Percentiles rank a stretch among this genome's conserved stretches.
These are phyloP conservation scores for Eurotiales sp. DNA, from an alignment of 2,329 filamentous ascomycete genomes.

Conservation along the genomic window DNA sequence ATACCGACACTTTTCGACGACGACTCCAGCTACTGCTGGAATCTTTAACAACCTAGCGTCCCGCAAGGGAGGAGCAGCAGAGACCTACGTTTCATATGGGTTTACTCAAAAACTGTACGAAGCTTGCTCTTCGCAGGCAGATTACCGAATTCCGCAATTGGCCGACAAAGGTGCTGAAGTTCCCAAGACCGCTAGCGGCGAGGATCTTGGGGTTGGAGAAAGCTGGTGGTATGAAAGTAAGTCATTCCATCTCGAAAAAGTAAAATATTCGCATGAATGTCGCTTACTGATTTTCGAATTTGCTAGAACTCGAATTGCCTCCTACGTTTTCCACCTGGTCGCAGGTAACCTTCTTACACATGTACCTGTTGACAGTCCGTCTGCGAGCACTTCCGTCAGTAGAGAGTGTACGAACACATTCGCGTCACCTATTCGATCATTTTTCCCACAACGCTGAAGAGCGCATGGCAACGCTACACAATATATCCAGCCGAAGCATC, in stretches of 20 bases:
- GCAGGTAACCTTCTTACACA: conserved; percentile 91
- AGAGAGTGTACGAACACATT: conserved; percentile 69
- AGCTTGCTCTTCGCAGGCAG: conserved; percentile 66
- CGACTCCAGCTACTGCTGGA: conserved; percentile 17
- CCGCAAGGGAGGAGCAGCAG: conserved; percentile 43
- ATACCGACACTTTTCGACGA: conserved; percentile 5
- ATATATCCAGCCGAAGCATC: conserved; percentile 50
- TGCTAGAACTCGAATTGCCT: conserved; percentile 67
- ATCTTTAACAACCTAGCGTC: conserved; percentile 29
- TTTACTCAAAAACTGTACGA: conserved; percentile 76
- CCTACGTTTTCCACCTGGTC: conserved; percentile 96
- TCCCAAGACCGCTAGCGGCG: conserved; percentile 69
- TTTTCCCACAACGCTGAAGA: conserved; percentile 68
- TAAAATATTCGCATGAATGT: not conserved
- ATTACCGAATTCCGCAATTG: conserved; percentile 70
- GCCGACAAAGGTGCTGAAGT: conserved; percentile 64
- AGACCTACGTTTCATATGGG: conserved; percentile 75
- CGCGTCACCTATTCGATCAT: conserved; percentile 88
- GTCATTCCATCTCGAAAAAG: conserved; percentile 14
- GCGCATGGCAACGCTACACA: conserved; percentile 58
- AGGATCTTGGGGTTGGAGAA: conserved; percentile 72
- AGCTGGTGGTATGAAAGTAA: conserved; percentile 81
- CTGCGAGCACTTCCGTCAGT: conserved; percentile 69
- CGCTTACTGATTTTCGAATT: not conserved
- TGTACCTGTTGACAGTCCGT: conserved; percentile 84